Evolutionary conservation across 2,329 filamentous ascomycete genomes (phyloP), one percentile per base, ranked within the genome.

Genomic region (Mariannaea sp.): DNA sequence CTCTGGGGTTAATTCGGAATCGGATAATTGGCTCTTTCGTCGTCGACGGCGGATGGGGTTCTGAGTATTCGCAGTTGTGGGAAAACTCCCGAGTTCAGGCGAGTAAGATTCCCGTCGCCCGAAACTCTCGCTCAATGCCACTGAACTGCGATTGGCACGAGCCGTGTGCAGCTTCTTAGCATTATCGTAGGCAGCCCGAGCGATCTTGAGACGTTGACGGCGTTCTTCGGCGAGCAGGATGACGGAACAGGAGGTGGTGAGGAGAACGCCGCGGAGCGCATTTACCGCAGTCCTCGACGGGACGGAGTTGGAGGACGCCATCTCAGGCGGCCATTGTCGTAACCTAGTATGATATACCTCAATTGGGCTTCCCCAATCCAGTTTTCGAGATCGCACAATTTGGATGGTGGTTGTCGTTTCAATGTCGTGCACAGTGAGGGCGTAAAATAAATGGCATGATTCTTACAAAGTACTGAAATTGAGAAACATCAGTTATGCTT

Each of bases 171-270:
- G 65, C 51, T 76, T 81, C 49, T 78, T 72, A 17, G 77, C 79
- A 72, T 84, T 84, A 4, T 79, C 73, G 29, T 81, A 73, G 13
- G 79, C 77, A 16, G 77, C 71, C 38, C 73, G 73, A 27, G 80
- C 75, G 38, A 80, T 72, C 49, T 78, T 77, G 56, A 83, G 78
- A 20, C 80, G 77, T 52, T 80, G 78, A 54, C 81, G 76, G 41
- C 80, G 79, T 67, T 84, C 81, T 68, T 84, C 81, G 52, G 81
- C 74, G 49, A 84, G 71, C 20, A 81, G 66, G 43, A 78, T 75
- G 49, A 84, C 74, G 35, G 80, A 83, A 64, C 80, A 84, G 7
- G 81, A 82, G 2, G 81, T 83, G 44, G 81, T 81, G 13, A 84
- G 69, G 49, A 81, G 75, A 53, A 83, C 74, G 57, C 80, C 77